Conservation (phyloP, 257 asterid species). For the Linderniella brevidens region DNA sequence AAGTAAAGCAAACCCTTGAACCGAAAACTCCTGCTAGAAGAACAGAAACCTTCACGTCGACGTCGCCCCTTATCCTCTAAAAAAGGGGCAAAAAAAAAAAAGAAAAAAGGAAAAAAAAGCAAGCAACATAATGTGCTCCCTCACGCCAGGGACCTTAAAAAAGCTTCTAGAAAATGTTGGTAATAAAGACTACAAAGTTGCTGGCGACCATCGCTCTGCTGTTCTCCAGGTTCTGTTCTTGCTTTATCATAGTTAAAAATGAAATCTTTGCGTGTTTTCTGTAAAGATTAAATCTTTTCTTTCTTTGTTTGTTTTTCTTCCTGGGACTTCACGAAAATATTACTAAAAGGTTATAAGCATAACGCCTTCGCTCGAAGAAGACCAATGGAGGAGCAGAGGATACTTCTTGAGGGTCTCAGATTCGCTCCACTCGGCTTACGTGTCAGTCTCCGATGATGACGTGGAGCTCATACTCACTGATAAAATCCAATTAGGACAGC, state of each 20-base stretch:
- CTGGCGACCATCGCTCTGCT: conserved; percentile 87
- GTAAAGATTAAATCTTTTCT: neutral
- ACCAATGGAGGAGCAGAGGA: conserved; percentile 92
- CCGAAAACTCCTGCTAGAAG: too few relatives aligned
- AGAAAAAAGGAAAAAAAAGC: too few relatives aligned
- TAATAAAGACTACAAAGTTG: conserved; percentile 51
- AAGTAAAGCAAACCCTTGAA: too few relatives aligned
- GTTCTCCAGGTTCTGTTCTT: conserved; percentile 47
- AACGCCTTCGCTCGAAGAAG: conserved; percentile 75
- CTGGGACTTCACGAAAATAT: neutral
- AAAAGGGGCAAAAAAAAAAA: too few relatives aligned
- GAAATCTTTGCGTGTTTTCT: neutral
- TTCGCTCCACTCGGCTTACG: conserved; percentile 87
- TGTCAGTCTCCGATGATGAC: conserved; percentile 63
- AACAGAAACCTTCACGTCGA: too few relatives aligned
- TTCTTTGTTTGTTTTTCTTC: neutral
- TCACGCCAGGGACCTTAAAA: conserved; percentile 52
- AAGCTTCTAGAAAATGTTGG: conserved; percentile 65
- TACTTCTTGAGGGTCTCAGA: conserved; percentile 81
- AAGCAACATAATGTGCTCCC: conserved; percentile 41
- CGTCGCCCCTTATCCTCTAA: too few relatives aligned
- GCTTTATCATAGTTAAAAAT: neutral
- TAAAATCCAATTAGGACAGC: conserved; percentile 80
- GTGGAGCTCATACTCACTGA: conserved; percentile 60
- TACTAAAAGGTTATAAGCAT: conserved; percentile 52